Percentiles rank a stretch among this genome's conserved stretches.
Evolutionary conservation across 345 rosid species (phyloP).

Genomic region (Melaleuca quinquenervia): DNA sequence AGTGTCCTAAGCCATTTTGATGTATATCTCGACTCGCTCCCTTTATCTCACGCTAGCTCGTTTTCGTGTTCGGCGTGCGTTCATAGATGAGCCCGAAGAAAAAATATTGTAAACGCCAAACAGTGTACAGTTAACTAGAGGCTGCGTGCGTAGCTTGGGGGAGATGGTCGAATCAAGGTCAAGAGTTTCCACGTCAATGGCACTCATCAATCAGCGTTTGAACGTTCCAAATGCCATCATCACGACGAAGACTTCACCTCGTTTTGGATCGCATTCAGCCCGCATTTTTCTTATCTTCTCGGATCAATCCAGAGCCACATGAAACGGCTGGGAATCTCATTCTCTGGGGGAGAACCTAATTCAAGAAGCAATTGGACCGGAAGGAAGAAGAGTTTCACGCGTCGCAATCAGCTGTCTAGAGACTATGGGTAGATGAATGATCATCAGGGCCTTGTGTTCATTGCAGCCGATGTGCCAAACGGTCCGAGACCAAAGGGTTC

Average conservation of each 20-base stretch:
- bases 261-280: background rate
- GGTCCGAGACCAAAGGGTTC: background rate
- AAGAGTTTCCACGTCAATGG: background rate
- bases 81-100: background rate
- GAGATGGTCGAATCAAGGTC: background rate
- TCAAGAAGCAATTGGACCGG: background rate
- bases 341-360: background rate
- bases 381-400: background rate
- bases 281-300: background rate
- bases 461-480: background rate
- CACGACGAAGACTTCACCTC: background rate
- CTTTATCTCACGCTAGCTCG: background rate
- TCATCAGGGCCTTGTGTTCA: background rate
- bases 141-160: background rate
- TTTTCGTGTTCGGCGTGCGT: background rate
- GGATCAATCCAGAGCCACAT: background rate
- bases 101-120: too few relatives aligned
- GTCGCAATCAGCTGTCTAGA: background rate
- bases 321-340: background rate
- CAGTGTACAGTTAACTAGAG: background rate
- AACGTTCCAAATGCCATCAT: background rate
- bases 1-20: background rate
- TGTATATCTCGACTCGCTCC: background rate
- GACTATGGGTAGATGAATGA: background rate
- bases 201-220: background rate